Evolutionary conservation across 495 filamentous ascomycete genomes (phyloP), one percentile per base, ranked within the genome.

Genomic region (Lasiosphaeria ovina): DNA sequence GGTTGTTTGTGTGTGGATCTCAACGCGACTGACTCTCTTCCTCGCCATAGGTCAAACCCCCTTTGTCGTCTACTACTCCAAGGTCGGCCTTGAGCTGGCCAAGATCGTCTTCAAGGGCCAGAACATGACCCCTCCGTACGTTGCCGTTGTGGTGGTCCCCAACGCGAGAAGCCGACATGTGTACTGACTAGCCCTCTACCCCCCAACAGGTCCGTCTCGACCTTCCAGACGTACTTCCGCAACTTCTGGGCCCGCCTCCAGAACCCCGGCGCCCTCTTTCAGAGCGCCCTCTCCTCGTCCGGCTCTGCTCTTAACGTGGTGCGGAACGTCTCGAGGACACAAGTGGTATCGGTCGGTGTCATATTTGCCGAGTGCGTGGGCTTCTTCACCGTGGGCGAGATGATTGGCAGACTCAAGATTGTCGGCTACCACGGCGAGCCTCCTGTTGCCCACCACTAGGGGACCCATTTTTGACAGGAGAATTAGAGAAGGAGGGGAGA

Each of bases 371-470:
- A 99, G 79, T 83, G 91, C 53, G 75, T 99, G 59, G 94, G 94
- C 56, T 98, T 99, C 83, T 99, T 98, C 84, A 93, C 92, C 16
- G 85, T 99, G 31, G 94, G 94, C 59, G 92, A 97, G 84, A 98
- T 99, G 77, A 88, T 98, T 65, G 94, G 94, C 59, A 82, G 93
- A 59, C 81, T 92, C 76, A 97, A 98, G 87, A 72, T 99, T 62
- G 79, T 99, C 68, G 94, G 94, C 62, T 99, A 98, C 81, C 81
- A 85, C 73, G 91, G 90, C 67, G 83, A 89, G 55, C 36, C 24
- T 64, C 64, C 74, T 48, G 77, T 78, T 65, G 84, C 85, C 66
- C 87, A 90, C 79, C 88, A 88, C 71, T 81, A 73, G 74, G 57
- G 16, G 16, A 33, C 14, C 12, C 24, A 24, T 24, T 24, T 24